Percentiles rank a stretch among this genome's conserved stretches.
Conservation (phyloP, 768 basidiomycete species). For the Tulasnella sp. region DNA sequence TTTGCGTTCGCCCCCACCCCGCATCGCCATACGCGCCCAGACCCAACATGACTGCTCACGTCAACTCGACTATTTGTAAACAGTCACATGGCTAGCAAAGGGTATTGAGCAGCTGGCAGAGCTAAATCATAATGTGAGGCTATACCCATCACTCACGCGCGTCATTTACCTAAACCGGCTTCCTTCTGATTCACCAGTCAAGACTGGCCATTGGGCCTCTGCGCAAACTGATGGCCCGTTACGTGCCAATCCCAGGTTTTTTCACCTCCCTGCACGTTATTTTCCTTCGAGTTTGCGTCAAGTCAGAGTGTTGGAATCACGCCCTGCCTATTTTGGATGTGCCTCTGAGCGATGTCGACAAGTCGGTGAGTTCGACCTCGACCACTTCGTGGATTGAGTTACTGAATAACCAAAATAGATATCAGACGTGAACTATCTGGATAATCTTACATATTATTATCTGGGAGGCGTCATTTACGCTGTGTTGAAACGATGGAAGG, state of each 20-base stretch:
- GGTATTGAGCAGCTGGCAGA: conserved; percentile 56
- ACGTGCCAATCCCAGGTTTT: conserved; percentile 53
- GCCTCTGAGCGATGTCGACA: conserved; percentile 67
- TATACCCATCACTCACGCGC: neutral
- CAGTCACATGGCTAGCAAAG: conserved; percentile 64
- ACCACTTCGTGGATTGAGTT: neutral
- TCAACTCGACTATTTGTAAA: neutral
- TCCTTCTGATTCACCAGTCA: conserved; percentile 20
- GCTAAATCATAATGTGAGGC: conserved; percentile 50
- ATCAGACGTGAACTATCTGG: conserved; percentile 64
- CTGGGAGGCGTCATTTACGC: conserved; percentile 67
- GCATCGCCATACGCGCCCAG: neutral
- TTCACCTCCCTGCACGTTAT: conserved; percentile 69
- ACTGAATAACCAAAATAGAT: conserved; percentile 41
- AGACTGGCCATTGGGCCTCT: conserved; percentile 57
- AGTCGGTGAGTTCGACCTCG: conserved; percentile 30
- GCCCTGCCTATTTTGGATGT: conserved; percentile 59
- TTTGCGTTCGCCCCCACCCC: neutral
- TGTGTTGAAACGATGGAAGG: conserved; percentile 60
- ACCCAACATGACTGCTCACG: neutral
- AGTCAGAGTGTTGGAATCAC: conserved; percentile 50
- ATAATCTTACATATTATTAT: conserved; percentile 84
- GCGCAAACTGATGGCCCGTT: conserved; percentile 57
- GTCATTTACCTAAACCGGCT: neutral
- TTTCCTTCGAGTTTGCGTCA: conserved; percentile 64